These are phyloP conservation scores for Penicillium manginii DNA, from an alignment of 495 filamentous ascomycete species.

Conservation along the genomic window DNA sequence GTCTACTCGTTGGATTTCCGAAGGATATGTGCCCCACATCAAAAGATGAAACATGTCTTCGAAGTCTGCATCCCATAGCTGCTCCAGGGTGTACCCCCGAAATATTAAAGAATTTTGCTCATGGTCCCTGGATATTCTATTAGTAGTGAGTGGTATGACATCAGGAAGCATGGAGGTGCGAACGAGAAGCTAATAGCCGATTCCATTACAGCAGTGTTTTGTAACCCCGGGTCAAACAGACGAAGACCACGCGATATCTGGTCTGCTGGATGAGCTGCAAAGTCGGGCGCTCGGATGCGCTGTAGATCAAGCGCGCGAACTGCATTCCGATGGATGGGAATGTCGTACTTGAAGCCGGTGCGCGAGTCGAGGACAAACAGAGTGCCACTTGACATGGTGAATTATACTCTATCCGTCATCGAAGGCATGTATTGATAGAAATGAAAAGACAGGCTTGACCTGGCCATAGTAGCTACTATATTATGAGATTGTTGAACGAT, in stretches of 20 bases:
- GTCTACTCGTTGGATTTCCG: conserved; percentile 20
- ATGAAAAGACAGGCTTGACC: too few relatives aligned
- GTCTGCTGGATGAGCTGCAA: conserved; percentile 24
- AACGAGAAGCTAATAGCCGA: conserved; percentile 57
- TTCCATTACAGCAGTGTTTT: conserved; percentile 57
- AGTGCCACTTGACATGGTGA: conserved; percentile 38
- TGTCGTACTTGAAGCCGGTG: conserved; percentile 49
- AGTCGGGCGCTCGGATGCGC: conserved; percentile 40
- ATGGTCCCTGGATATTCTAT: conserved; percentile 29
- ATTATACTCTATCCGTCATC: too few relatives aligned
- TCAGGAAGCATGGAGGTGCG: conserved; percentile 20
- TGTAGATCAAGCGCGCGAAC: conserved; percentile 53
- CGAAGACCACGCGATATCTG: conserved; percentile 43
- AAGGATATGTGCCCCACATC: conserved; percentile 37
- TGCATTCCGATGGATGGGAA: conserved; percentile 55
- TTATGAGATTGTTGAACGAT: too few relatives aligned
- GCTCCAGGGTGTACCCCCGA: conserved; percentile 35
- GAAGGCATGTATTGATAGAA: background rate
- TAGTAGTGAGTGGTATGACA: background rate
- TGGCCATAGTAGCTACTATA: too few relatives aligned
- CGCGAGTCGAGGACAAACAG: conserved; percentile 53
- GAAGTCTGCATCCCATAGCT: conserved; percentile 42
- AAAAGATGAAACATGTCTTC: conserved; percentile 45
- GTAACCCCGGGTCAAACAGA: conserved; percentile 56
- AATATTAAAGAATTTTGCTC: conserved; percentile 33